Base-by-base conservation (phyloP, 2,329 filamentous ascomycete species). In the Fusarium clavum region DNA sequence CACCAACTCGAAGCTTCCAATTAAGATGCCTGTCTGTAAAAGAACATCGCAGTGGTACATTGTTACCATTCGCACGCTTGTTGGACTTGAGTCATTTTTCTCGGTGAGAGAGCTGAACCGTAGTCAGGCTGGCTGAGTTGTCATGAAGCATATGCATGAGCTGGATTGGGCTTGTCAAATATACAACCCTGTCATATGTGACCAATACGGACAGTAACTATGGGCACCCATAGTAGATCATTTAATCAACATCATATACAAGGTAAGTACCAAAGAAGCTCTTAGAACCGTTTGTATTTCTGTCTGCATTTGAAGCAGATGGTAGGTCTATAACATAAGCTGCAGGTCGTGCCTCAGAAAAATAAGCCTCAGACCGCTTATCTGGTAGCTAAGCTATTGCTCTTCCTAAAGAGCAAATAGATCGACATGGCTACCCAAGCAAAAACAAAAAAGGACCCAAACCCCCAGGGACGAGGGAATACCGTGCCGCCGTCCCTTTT, bases 401-500 rank as follows among this genome's bases (percentile, higher is more conserved):
- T 38, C 34, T 38, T 38, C 34, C 18, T 12, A 38, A n/a, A 38
- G 34, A 11, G 34, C 34, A 38, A n/a, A 38, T 38, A 38, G 34
- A 38, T 38, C 34, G 34, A 38, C 49, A 27, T 53, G 29, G 13
- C 13, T 54, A 38, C 29, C 43, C 43, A 38, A 38, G 11, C 6
- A 12, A 38, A 7, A 38, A 11, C 18, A n/a, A 38, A 48, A 64
- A 13, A 52, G 41, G 48, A 44, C 34, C 25, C 22, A 45, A 58
- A 68, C 44, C 29, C 52, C 44, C 46, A 52, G 41, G 58, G 46
- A 68, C 68, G n/a, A 54, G 46, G 46, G 51, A 40, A 60, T 61
- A 53, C 61, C 55, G 55, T 57, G 67, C 56, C 51, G 49, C 27
- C 46, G 34, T 65, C 49, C 52, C 55, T 55, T 72, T 73, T 64